Evolutionary conservation across 495 filamentous ascomycete species (phyloP).

Genomic region (Astrothelium macrocarpum): DNA sequence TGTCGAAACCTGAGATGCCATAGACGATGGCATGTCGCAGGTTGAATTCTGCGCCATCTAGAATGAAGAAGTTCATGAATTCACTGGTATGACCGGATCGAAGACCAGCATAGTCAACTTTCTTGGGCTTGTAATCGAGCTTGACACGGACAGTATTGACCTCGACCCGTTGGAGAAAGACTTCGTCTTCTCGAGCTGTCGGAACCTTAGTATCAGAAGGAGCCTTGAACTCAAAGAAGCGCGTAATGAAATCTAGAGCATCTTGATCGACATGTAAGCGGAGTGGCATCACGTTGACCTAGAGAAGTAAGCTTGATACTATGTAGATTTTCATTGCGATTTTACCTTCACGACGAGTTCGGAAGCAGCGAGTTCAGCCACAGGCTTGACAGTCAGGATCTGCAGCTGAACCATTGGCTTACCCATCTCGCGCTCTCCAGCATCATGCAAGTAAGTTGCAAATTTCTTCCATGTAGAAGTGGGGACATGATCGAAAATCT

Average conservation of each 20-base stretch:
- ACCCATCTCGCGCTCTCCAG: constrained; percentile 70
- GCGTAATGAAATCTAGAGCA: constrained; percentile 89
- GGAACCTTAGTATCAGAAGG: constrained; percentile 31
- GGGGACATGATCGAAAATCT: constrained; percentile 88
- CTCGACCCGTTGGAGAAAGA: constrained; percentile 85
- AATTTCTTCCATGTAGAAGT: constrained; percentile 99
- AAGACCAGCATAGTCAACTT: constrained; percentile 86
- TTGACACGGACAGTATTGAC: constrained; percentile 72
- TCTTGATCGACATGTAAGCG: constrained; percentile 96
- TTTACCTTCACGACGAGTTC: constrained; percentile 77
- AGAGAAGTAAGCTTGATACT: background rate
- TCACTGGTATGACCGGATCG: constrained; percentile 97
- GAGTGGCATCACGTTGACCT: constrained; percentile 75
- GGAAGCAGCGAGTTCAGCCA: constrained; percentile 72
- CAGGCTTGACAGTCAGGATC: constrained; percentile 74
- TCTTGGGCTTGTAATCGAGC: constrained; percentile 95
- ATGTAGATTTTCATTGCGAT: background rate
- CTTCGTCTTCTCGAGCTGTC: constrained; percentile 47
- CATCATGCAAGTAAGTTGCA: constrained; percentile 82
- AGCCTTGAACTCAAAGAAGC: constrained; percentile 97
- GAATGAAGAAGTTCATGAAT: constrained; percentile 97
- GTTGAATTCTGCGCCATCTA: constrained; percentile 80
- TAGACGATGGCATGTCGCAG: constrained; percentile 86
- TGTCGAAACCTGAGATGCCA: constrained; percentile 81
- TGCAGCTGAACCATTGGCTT: constrained; percentile 86